Evolutionary conservation across 2,329 filamentous ascomycete genomes (phyloP).

Genomic region (Xylariomycetidae sp.): DNA sequence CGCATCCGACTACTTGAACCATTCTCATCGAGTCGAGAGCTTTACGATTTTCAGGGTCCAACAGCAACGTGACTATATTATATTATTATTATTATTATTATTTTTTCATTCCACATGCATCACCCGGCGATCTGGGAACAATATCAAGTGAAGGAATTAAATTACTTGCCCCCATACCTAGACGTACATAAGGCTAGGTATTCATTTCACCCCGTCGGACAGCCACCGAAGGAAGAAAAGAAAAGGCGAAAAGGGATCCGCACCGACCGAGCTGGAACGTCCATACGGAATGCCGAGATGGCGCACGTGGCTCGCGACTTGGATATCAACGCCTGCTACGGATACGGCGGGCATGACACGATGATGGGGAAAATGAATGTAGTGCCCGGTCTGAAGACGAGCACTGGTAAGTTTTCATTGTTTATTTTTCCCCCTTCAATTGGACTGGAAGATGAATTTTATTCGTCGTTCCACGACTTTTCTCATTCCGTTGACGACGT

Average conservation of each 20-base stretch:
- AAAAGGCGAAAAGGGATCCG: too few species aligned
- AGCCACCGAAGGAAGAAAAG: too few species aligned
- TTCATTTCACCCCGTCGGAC: conserved; percentile 1
- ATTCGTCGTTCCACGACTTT: too few species aligned
- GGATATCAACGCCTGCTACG: conserved; percentile 27
- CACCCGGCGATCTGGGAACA: conserved; percentile 9
- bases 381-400: conserved; percentile 55
- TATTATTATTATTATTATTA: conserved; percentile 7
- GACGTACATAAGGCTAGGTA: conserved; percentile 10
- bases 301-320: conserved; percentile 31
- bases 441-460: too few species aligned
- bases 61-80: too few species aligned
- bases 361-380: conserved; percentile 50
- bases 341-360: conserved; percentile 31
- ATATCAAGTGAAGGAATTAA: conserved; percentile 5
- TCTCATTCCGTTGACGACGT: too few species aligned
- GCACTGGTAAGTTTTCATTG: conserved; percentile 47
- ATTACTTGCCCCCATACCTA: neutral
- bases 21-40: too few species aligned
- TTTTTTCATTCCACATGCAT: too few species aligned
- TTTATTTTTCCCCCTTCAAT: conserved; percentile 9
- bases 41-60: too few species aligned
- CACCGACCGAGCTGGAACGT: conserved; percentile 7
- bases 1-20: too few species aligned
- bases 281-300: conserved; percentile 29